phyloP scores from a whole-genome alignment of 164 flowering plant genomes.

The Vitis rupestris region DNA sequence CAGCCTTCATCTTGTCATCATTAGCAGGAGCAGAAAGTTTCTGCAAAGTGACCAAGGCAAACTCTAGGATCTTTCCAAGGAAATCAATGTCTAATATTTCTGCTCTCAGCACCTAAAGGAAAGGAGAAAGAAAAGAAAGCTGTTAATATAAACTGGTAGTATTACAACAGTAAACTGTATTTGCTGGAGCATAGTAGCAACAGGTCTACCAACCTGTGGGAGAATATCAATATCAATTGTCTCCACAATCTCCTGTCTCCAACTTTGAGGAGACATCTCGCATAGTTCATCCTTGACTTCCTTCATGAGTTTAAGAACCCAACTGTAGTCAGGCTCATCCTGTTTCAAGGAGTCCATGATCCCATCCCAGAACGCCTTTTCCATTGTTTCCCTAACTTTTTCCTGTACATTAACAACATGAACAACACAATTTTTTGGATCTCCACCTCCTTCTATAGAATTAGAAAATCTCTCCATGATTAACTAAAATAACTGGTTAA shows the following conservation, averaged over 20 bases:
- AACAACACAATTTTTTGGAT: background rate
- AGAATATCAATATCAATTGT: conserved; percentile 76
- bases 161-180: background rate
- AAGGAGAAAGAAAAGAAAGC: background rate
- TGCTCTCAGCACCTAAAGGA: conserved; percentile 58
- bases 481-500: no score
- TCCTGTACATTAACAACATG: conserved; percentile 35
- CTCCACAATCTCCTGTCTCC: conserved; percentile 74
- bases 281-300: conserved; percentile 90
- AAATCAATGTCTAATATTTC: conserved; percentile 68
- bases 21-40: conserved; percentile 85
- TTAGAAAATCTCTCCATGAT: background rate
- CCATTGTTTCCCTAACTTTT: conserved; percentile 70
- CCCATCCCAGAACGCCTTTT: conserved; percentile 93
- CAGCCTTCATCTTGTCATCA: conserved; percentile 61
- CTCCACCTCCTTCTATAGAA: no score
- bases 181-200: background rate
- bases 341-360: conserved; percentile 62
- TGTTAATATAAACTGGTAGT: background rate
- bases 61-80: conserved; percentile 71
- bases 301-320: conserved; percentile 63
- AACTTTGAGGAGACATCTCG: conserved; percentile 75
- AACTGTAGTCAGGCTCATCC: conserved; percentile 59
- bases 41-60: conserved; percentile 61
- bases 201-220: conserved; percentile 52